Conservation (phyloP, 352 stramenopile species). For the Phytophthora syringae region DNA sequence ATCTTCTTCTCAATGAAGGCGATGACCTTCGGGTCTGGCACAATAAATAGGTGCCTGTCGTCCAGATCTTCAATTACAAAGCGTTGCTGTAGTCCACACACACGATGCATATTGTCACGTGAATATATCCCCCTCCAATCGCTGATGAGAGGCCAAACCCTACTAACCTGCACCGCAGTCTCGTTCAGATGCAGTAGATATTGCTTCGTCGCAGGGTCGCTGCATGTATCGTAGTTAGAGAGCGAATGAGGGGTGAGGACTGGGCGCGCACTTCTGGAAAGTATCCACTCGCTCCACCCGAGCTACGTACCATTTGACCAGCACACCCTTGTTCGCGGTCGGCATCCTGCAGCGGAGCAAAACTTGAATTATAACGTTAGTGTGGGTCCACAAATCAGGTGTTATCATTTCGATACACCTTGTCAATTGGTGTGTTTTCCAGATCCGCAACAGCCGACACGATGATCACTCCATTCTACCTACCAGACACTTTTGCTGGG, state of each 20-base stretch:
- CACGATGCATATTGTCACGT: background rate
- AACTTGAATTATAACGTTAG: background rate
- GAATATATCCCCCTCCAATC: background rate
- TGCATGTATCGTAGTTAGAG: slow-evolving; percentile 27
- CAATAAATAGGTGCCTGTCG: slow-evolving; percentile 88
- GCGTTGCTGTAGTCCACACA: slow-evolving; percentile 51
- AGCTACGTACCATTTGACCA: slow-evolving; percentile 78
- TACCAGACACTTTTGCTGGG: too few relatives aligned
- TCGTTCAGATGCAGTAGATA: slow-evolving; percentile 87
- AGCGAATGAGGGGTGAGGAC: background rate
- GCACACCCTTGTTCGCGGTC: slow-evolving; percentile 84
- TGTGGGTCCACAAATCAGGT: slow-evolving; percentile 6
- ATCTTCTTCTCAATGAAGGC: slow-evolving; percentile 90
- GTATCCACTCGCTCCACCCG: background rate
- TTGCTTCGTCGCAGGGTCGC: slow-evolving; percentile 86
- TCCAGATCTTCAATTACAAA: slow-evolving; percentile 91
- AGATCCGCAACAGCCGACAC: too few relatives aligned
- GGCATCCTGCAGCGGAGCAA: slow-evolving; percentile 52
- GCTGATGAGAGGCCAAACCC: too few relatives aligned
- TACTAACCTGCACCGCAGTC: slow-evolving; percentile 78
- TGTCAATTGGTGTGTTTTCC: too few relatives aligned
- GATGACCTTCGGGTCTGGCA: slow-evolving; percentile 82
- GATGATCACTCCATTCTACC: too few relatives aligned
- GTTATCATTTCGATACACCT: background rate
- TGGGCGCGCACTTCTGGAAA: too few relatives aligned